These are phyloP conservation scores for Vachellia pachyceras DNA, from an alignment of 306 rosid genomes.

Conservation along the genomic window DNA sequence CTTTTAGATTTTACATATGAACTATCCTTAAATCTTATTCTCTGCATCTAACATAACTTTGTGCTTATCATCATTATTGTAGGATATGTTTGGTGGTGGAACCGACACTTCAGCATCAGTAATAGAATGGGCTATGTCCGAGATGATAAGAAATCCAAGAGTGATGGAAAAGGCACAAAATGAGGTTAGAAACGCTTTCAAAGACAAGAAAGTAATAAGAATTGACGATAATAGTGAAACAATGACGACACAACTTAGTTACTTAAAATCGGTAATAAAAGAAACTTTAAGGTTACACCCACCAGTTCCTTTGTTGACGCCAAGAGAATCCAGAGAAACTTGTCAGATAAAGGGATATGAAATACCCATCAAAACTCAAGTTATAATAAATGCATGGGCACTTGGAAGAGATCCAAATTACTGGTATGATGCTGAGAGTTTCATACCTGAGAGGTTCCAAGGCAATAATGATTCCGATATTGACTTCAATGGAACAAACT, in stretches of 20 bases:
- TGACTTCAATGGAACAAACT: background rate
- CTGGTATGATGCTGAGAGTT: background rate
- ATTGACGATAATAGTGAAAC: background rate
- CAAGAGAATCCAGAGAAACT: background rate
- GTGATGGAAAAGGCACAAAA: background rate
- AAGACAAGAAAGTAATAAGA: too few relatives aligned
- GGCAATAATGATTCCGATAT: background rate
- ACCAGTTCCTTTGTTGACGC: background rate
- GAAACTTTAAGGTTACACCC: background rate
- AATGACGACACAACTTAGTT: background rate
- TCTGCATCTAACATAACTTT: too few relatives aligned
- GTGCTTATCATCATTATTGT: background rate
- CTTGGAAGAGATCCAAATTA: background rate
- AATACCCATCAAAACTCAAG: background rate
- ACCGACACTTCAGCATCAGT: background rate
- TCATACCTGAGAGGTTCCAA: background rate
- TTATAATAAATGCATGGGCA: slow-evolving; percentile 4
- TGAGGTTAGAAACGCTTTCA: background rate
- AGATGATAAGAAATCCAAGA: background rate
- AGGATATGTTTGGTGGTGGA: background rate
- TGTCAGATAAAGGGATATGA: background rate
- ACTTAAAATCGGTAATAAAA: background rate
- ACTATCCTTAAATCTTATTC: too few relatives aligned
- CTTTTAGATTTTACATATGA: too few relatives aligned
- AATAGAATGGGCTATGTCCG: background rate